These are phyloP conservation scores for Pigoraptor vietnamica DNA, from an alignment of 78 protist species.

Conservation along the genomic window DNA sequence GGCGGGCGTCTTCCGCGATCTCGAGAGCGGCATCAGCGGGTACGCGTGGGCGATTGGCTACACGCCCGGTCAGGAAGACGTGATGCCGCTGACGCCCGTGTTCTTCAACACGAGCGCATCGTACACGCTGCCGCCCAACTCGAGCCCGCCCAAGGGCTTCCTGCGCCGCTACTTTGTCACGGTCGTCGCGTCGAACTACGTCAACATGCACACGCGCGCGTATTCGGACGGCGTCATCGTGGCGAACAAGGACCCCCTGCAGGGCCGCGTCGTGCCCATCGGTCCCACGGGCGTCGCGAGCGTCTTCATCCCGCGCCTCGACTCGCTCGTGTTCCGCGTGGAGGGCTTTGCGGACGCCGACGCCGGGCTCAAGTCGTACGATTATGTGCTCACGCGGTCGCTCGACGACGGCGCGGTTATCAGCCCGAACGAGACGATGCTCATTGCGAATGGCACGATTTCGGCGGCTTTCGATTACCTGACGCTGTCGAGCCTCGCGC, in stretches of 20 bases:
- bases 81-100: neutral
- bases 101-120: neutral
- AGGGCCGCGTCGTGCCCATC: neutral
- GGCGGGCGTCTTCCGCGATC: neutral
- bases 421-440: neutral
- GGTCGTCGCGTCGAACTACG: neutral
- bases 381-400: too few species aligned
- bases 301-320: neutral
- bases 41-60: neutral
- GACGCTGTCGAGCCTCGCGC: neutral
- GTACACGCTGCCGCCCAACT: neutral
- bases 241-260: neutral
- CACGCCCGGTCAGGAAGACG: neutral
- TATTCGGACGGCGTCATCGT: neutral
- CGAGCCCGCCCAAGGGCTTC: neutral
- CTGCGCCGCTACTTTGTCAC: neutral
- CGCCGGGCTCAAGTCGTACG: neutral
- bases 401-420: neutral
- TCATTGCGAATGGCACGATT: too few species aligned
- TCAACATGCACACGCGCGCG: neutral
- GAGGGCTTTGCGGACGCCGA: neutral
- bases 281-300: neutral
- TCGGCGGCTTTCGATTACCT: neutral
- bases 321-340: neutral
- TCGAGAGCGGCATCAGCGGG: neutral